Evolutionary conservation across 768 basidiomycete genomes (phyloP), one percentile per base, ranked within the genome.

Genomic region (Amanita rimosa): DNA sequence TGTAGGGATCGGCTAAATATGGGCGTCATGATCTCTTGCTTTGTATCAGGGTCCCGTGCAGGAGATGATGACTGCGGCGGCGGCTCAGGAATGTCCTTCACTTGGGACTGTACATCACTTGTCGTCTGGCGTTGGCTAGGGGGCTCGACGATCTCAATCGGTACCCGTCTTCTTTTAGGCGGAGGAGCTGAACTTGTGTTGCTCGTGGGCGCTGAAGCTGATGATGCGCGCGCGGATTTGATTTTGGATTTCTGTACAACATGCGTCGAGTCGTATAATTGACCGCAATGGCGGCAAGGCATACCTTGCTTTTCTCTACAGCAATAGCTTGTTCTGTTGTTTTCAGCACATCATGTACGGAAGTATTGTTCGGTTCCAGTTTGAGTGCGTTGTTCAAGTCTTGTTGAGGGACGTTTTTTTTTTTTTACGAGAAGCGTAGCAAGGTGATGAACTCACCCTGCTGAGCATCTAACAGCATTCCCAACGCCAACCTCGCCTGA

Each of bases 401-500:
- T 92, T 50, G 6, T 11, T 36, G 6, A 6, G 34, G 14, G 22
- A 4, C 53, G 37, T 35, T 19, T n/a, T n/a, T n/a, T n/a, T n/a
- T n/a, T n/a, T n/a, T n/a, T n/a, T 53, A 40, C 24, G 37, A 31
- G 40, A 52, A 14, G 36, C n/a, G 13, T 41, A 70, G 43, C 35
- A 8, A 37, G n/a, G 38, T n/a, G n/a, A 38, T 9, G 6, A 10
- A 21, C 72, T 44, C 53, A 83, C 92, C 91, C 56, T 69, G 62
- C 43, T 72, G 68, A 1, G 88, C 90, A 2, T 78, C 83, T 2
- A 64, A 57, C 8, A 79, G 56, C 41, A 73, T 74, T 19, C 67
- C 75, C 54, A 85, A 57, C 3, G 66, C 79, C 10, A 70, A 61
- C 38, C 83, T 67, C 1, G 91, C 89, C 60, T 94, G 83, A 0